These are phyloP conservation scores for Musa acuminata DNA, from an alignment of 176 grass and related monocot genomes.

Conservation along the genomic window DNA sequence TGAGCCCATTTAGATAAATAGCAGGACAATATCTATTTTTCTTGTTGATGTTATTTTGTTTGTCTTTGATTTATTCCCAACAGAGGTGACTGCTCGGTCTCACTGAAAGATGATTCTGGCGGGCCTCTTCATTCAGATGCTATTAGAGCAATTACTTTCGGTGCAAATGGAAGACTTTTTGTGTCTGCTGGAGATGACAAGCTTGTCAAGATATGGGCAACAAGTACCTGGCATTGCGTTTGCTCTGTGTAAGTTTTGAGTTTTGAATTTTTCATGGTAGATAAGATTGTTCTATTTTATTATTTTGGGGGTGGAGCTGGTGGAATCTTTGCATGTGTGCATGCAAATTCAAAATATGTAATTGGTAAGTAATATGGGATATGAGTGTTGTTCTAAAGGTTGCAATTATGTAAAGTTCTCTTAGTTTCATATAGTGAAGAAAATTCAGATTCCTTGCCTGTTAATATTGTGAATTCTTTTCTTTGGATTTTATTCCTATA, in stretches of 20 bases:
- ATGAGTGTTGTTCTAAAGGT: too few relatives aligned
- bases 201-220: constrained; percentile 76
- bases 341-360: too few relatives aligned
- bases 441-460: too few relatives aligned
- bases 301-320: background rate
- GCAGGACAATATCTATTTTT: background rate
- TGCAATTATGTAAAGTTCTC: too few relatives aligned
- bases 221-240: constrained; percentile 54
- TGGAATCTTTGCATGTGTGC: background rate
- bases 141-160: constrained; percentile 61
- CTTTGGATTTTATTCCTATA: too few relatives aligned
- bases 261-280: too few relatives aligned
- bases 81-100: constrained; percentile 39
- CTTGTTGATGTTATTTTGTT: background rate
- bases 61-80: background rate
- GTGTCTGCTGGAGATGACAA: constrained; percentile 79
- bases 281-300: too few relatives aligned
- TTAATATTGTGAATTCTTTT: too few relatives aligned
- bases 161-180: constrained; percentile 41
- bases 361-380: too few relatives aligned
- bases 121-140: constrained; percentile 50
- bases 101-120: constrained; percentile 32
- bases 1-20: background rate
- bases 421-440: too few relatives aligned
- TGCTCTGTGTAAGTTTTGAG: constrained; percentile 48